Evolutionary conservation across 192 early-diverging fungal species (phyloP).

Genomic region (Coemansia erecta): DNA sequence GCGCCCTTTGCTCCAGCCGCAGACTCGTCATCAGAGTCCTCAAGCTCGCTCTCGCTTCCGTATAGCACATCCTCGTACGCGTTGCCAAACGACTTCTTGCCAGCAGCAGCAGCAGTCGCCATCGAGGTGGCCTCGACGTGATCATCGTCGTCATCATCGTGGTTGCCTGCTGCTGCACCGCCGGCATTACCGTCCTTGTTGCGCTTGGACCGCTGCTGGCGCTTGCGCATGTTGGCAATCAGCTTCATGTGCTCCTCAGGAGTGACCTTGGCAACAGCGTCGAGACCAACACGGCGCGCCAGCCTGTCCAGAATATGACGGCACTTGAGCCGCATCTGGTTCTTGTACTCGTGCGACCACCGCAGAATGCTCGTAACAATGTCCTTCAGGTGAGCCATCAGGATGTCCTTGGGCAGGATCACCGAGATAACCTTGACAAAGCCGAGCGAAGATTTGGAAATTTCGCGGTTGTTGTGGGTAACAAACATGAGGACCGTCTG

Average conservation of each 20-base stretch:
- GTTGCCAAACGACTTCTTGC: slow-evolving; percentile 63
- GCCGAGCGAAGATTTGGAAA: slow-evolving; percentile 86
- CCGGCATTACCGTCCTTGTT: slow-evolving; percentile 37
- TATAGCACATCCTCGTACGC: slow-evolving; percentile 89
- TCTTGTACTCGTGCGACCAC: slow-evolving; percentile 84
- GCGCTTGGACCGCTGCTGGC: slow-evolving; percentile 80
- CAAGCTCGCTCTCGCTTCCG: slow-evolving; percentile 89
- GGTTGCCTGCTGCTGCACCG: slow-evolving; percentile 34
- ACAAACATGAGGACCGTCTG: slow-evolving; percentile 80
- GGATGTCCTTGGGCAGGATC: slow-evolving; percentile 65
- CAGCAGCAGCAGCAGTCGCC: slow-evolving; percentile 36
- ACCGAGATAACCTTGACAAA: slow-evolving; percentile 92
- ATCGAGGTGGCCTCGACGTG: slow-evolving; percentile 36
- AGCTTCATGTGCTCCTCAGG: slow-evolving; percentile 89
- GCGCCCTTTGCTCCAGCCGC: slow-evolving; percentile 19
- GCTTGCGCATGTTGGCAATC: slow-evolving; percentile 89
- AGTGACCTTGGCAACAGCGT: slow-evolving; percentile 72
- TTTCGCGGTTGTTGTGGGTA: slow-evolving; percentile 78
- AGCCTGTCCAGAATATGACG: slow-evolving; percentile 92
- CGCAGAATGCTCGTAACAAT: slow-evolving; percentile 75
- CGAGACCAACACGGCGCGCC: slow-evolving; percentile 75
- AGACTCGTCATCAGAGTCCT: slow-evolving; percentile 68
- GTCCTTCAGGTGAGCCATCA: slow-evolving; percentile 68
- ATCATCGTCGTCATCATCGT: slow-evolving; percentile 50
- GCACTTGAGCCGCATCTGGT: slow-evolving; percentile 86